Evolutionary conservation across 306 rosid species (phyloP).

Genomic region (Ochetophila trinervis): DNA sequence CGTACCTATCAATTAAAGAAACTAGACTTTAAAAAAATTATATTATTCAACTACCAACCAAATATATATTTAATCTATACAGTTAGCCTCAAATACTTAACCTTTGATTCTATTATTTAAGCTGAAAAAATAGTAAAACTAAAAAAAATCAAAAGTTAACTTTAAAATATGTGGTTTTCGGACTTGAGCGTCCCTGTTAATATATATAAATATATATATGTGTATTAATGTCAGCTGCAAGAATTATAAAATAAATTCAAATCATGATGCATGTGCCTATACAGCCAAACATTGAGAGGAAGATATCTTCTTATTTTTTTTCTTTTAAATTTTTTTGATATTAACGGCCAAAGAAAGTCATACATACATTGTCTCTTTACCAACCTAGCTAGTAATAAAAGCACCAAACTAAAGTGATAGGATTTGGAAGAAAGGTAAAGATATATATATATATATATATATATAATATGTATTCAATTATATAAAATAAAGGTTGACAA

Average conservation of each 20-base stretch:
- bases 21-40: neutral
- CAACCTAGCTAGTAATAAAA: neutral
- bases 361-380: slow-evolving; percentile 4
- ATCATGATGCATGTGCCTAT: slow-evolving; percentile 12
- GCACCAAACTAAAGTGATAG: too few species aligned
- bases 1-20: slow-evolving; percentile 2
- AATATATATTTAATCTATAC: too few species aligned
- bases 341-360: neutral
- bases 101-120: too few species aligned
- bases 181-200: too few species aligned
- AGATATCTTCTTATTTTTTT: too few species aligned
- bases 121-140: too few species aligned
- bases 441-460: too few species aligned
- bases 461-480: too few species aligned
- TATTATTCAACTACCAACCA: neutral
- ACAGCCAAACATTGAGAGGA: neutral
- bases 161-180: too few species aligned
- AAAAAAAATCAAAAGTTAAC: too few species aligned
- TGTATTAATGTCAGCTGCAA: slow-evolving; percentile 18
- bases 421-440: neutral
- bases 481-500: neutral
- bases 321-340: too few species aligned
- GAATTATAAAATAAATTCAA: slow-evolving; percentile 10
- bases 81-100: too few species aligned
- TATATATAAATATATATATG: neutral